A percentile compares a stretch with the other conserved stretches of the same genome.
Conservation (phyloP, 257 asterid species). For the Thymus quinquecostatus region DNA sequence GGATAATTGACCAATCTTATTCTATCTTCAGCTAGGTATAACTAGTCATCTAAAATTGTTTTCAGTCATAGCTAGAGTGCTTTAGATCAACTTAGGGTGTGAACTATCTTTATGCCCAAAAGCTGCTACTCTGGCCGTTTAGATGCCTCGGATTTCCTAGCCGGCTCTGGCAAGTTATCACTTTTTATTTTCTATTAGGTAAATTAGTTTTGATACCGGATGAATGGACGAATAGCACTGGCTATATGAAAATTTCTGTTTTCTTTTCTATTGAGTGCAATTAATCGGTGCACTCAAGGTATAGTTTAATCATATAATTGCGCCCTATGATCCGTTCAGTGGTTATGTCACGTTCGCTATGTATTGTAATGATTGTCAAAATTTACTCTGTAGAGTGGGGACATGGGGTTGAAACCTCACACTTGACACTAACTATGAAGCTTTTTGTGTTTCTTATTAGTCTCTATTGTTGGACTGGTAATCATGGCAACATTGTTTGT, state of each 20-base stretch:
- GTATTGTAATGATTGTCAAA: slow-evolving; percentile 6
- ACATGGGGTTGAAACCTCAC: not conserved
- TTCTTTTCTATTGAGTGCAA: slow-evolving; percentile 13
- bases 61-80: not conserved
- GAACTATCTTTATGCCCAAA: not conserved
- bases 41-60: slow-evolving; percentile 2
- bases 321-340: not conserved
- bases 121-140: not conserved
- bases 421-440: slow-evolving; percentile 37
- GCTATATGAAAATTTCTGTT: not conserved
- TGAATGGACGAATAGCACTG: slow-evolving; percentile 2
- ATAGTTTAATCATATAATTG: slow-evolving; percentile 5
- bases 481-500: slow-evolving; percentile 91
- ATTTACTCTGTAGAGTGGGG: slow-evolving; percentile 26
- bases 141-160: not conserved
- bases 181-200: slow-evolving; percentile 17
- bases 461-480: slow-evolving; percentile 81
- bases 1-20: slow-evolving; percentile 24
- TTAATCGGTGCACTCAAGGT: not conserved
- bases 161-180: not conserved
- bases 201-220: not conserved
- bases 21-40: slow-evolving; percentile 7
- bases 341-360: slow-evolving; percentile 12
- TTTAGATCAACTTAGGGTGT: slow-evolving; percentile 12
- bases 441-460: slow-evolving; percentile 39